Base-by-base conservation (phyloP, 1,284 basidiomycete species). In the Lentinula novae-zelandiae region DNA sequence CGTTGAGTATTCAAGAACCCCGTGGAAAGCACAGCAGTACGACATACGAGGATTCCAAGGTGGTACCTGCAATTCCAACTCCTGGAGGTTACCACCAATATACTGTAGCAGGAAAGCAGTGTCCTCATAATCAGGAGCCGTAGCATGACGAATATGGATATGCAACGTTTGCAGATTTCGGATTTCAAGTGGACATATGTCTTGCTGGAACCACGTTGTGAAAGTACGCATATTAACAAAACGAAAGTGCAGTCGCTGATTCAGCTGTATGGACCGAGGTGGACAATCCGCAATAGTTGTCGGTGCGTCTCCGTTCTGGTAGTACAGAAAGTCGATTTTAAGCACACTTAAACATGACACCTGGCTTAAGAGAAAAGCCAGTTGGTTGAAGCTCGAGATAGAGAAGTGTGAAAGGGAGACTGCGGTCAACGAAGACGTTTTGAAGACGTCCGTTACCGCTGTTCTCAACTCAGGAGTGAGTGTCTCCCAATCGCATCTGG, bases 191-290 rank as follows among this genome's bases (percentile, higher is more conserved):
- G 53, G 42, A 20, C 55, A 57, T 12, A 31, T 42, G 10, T 22
- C 40, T 17, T 46, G 55, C 20, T 34, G 42, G 13, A 57, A 33
- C 55, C 40, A 57, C 3, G 40, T 27, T 3, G n/a, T 20, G 40
- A 57, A 57, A 44, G 55, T 27, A 34, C 15, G 22, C 12, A 39
- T 33, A 15, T 58, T 50, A 34, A 40, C 49, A 12, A n/a, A 17
- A 34, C 42, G 49, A 51, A 58, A 10, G 27, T 52, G 34, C 4
- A 51, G 46, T 9, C 39, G 15, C n/a, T 49, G 42, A 27, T 58
- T 36, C 6, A 58, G 36, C 6, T 58, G 48, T n/a, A 58, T 58
- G n/a, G 49, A 58, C n/a, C 39, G 34, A 27, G 57, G 57, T 9
- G 48, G 27, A 52, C 22, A n/a, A 40, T 9, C 10, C 15, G 7